Evolutionary conservation across 1,139 yeast genomes (phyloP).

Genomic region (Geotrichum reessii): DNA sequence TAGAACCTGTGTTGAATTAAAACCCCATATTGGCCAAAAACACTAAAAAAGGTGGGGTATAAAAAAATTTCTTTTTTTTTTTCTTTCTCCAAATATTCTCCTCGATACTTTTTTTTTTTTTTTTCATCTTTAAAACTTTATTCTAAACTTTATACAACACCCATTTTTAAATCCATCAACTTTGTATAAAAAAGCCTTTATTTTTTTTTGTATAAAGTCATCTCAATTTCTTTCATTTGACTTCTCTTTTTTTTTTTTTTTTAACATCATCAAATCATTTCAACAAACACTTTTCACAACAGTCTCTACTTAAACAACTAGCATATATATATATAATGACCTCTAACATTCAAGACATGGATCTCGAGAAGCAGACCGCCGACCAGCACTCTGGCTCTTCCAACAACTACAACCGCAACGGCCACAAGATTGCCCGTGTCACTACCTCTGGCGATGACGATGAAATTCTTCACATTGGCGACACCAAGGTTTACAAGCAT

Average conservation of each 20-base stretch:
- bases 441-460: conserved; percentile 40
- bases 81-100: background rate
- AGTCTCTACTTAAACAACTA: background rate
- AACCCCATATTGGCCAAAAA: background rate
- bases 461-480: conserved; percentile 66
- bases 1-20: background rate
- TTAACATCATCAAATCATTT: background rate
- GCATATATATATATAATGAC: background rate
- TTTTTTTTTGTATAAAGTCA: background rate
- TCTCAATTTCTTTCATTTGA: background rate
- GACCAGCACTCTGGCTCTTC: conserved; percentile 16
- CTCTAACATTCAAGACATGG: conserved; percentile 1
- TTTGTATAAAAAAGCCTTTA: no score
- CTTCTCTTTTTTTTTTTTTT: background rate
- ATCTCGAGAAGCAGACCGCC: conserved; percentile 14
- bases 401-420: background rate
- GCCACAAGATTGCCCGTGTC: conserved; percentile 26
- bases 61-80: background rate
- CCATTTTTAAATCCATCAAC: background rate
- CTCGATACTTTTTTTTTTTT: background rate
- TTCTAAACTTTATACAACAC: background rate
- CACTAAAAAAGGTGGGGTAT: background rate
- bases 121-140: background rate
- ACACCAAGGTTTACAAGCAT: conserved; percentile 56
- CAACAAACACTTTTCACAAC: background rate